phyloP scores from a whole-genome alignment of 2,329 filamentous ascomycete species.

The Parascedosporium putredinis region DNA sequence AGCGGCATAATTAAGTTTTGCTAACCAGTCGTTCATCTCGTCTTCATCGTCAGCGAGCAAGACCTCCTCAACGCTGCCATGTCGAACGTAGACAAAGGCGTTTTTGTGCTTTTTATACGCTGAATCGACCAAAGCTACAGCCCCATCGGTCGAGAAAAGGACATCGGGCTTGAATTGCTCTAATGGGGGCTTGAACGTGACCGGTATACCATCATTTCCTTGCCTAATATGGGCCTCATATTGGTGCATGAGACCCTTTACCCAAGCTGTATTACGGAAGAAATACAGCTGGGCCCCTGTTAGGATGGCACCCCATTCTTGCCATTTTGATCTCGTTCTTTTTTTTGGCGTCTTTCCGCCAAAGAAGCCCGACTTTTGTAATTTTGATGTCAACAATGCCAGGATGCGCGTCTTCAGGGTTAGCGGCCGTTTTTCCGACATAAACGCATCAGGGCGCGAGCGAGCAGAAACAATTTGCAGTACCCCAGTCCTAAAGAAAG shows the following conservation, averaged over 20 bases:
- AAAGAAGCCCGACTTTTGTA: constrained; percentile 87
- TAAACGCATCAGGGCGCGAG: constrained; percentile 89
- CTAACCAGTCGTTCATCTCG: constrained; percentile 94
- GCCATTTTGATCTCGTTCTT: constrained; percentile 94
- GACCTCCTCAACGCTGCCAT: constrained; percentile 79
- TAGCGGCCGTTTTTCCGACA: constrained; percentile 75
- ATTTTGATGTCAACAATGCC: constrained; percentile 96
- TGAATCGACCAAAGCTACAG: constrained; percentile 76
- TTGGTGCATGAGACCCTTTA: constrained; percentile 83
- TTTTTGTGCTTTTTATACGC: constrained; percentile 94
- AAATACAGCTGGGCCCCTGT: constrained; percentile 97
- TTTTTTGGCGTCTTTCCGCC: constrained; percentile 90
- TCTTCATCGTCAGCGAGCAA: constrained; percentile 82
- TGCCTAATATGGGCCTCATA: constrained; percentile 73
- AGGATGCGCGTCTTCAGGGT: constrained; percentile 76
- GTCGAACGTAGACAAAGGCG: constrained; percentile 81
- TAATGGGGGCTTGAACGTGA: constrained; percentile 83
- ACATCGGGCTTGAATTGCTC: constrained; percentile 89
- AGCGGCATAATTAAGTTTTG: constrained; percentile 91
- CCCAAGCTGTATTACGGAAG: constrained; percentile 87
- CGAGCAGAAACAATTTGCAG: constrained; percentile 91
- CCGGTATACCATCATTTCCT: constrained; percentile 62
- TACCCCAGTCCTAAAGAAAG: constrained; percentile 83
- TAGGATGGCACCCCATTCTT: constrained; percentile 94
- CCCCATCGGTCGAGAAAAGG: constrained; percentile 85